Evolutionary conservation across 2,329 filamentous ascomycete genomes (phyloP).

Genomic region (Akanthomyces uredinophilus): DNA sequence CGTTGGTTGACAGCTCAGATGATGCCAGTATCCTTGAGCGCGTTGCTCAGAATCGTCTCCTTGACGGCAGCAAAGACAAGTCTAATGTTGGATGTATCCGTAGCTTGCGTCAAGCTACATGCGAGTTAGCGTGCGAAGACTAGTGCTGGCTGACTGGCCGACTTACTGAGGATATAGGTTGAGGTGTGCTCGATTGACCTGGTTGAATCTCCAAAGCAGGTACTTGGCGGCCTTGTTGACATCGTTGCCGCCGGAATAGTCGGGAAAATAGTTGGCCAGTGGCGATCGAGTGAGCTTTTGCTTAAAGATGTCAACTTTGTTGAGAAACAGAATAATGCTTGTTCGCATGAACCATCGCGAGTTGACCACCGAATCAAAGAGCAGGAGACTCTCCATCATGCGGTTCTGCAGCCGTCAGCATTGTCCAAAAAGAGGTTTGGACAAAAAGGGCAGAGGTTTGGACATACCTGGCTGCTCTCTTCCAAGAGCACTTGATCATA

Average conservation of each 20-base stretch:
- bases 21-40: slow-evolving; percentile 95
- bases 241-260: slow-evolving; percentile 96
- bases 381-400: slow-evolving; percentile 96
- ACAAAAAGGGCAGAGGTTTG: slow-evolving; percentile 22
- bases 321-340: slow-evolving; percentile 96
- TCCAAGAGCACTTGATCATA: slow-evolving; percentile 97
- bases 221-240: slow-evolving; percentile 98
- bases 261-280: slow-evolving; percentile 90
- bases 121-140: slow-evolving; percentile 16
- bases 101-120: slow-evolving; percentile 88
- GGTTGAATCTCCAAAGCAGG: slow-evolving; percentile 95
- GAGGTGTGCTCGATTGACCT: slow-evolving; percentile 92
- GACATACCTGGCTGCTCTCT: slow-evolving; percentile 86
- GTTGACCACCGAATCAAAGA: slow-evolving; percentile 98
- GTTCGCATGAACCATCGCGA: slow-evolving; percentile 99
- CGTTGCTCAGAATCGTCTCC: slow-evolving; percentile 97
- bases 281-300: slow-evolving; percentile 87
- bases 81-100: slow-evolving; percentile 96
- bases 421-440: background rate
- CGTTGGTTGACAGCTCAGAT: slow-evolving; percentile 48
- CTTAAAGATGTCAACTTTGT: slow-evolving; percentile 98
- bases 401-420: slow-evolving; percentile 62
- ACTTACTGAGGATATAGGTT: slow-evolving; percentile 96
- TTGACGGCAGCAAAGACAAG: slow-evolving; percentile 97
- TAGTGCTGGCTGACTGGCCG: background rate